Evolutionary conservation across 495 filamentous ascomycete genomes (phyloP).

Genomic region (Umbilicaria muhlenbergii): DNA sequence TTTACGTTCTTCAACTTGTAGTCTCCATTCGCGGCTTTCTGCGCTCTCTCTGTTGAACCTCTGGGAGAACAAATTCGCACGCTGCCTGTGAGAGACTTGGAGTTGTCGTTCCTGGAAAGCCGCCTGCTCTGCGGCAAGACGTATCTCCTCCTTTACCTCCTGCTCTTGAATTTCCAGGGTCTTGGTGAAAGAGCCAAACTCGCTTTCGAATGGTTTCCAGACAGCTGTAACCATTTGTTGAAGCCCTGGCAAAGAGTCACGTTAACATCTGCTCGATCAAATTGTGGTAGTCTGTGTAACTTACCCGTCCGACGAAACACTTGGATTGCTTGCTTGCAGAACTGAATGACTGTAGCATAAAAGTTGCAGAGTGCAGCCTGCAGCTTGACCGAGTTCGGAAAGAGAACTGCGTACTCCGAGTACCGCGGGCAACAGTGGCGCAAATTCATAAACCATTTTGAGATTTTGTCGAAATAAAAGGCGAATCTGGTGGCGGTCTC

Average conservation of each 20-base stretch:
- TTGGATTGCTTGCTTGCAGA: conserved; percentile 18
- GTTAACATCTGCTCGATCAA: no score
- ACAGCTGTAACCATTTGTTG: neutral
- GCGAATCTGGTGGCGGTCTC: conserved; percentile 16
- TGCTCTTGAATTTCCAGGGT: conserved; percentile 1
- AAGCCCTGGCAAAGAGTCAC: neutral
- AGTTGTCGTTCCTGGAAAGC: conserved; percentile 8
- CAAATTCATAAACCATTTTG: conserved; percentile 17
- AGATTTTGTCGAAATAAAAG: conserved; percentile 22
- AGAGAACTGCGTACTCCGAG: conserved; percentile 19
- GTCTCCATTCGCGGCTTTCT: conserved; percentile 4
- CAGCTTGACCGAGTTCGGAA: conserved; percentile 15
- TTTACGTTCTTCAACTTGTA: neutral
- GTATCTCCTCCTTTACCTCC: conserved; percentile 10
- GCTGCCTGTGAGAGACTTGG: conserved; percentile 7
- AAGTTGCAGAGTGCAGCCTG: conserved; percentile 19
- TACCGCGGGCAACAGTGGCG: conserved; percentile 17
- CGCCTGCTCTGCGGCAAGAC: conserved; percentile 12
- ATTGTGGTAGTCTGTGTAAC: no score
- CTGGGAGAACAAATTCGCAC: neutral
- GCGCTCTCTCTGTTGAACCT: neutral
- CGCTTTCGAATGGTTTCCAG: conserved; percentile 8
- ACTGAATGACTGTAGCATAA: conserved; percentile 19
- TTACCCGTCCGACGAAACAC: conserved; percentile 8
- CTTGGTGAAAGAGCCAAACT: conserved; percentile 9